A percentile compares a stretch with the other conserved stretches of the same genome.
phyloP scores from a whole-genome alignment of 495 filamentous ascomycete genomes.

The Cenococcum geophilum region DNA sequence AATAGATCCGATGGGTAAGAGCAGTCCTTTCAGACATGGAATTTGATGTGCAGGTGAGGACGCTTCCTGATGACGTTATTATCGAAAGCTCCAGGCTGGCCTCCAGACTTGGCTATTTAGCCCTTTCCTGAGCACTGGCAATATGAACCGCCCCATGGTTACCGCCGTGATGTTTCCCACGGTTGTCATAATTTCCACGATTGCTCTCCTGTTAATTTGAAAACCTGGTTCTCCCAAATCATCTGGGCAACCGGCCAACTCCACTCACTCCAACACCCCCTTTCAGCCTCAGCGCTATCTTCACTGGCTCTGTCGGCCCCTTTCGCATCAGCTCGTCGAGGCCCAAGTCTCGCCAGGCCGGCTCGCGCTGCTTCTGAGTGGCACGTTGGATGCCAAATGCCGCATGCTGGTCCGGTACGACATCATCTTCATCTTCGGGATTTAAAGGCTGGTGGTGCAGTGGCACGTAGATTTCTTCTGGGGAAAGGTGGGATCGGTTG shows the following conservation, averaged over 20 bases:
- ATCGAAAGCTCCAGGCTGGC: too few relatives aligned
- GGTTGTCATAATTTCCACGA: too few relatives aligned
- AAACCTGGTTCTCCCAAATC: neutral
- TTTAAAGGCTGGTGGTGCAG: constrained; percentile 88
- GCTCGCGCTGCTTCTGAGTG: constrained; percentile 58
- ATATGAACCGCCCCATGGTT: too few relatives aligned
- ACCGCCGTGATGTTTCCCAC: too few relatives aligned
- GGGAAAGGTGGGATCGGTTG: constrained; percentile 31
- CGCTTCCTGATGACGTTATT: too few relatives aligned
- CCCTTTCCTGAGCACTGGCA: too few relatives aligned
- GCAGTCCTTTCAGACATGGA: too few relatives aligned
- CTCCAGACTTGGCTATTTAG: too few relatives aligned
- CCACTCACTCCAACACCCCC: constrained; percentile 6
- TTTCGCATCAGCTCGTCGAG: constrained; percentile 62
- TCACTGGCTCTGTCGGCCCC: constrained; percentile 40
- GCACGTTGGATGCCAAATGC: constrained; percentile 92
- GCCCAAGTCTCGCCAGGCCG: constrained; percentile 82
- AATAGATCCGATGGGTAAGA: too few relatives aligned
- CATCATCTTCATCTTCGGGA: constrained; percentile 94
- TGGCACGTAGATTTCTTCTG: constrained; percentile 75
- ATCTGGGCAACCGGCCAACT: constrained; percentile 18
- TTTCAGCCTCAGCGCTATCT: constrained; percentile 1
- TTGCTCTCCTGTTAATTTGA: too few relatives aligned
- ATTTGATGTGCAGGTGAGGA: too few relatives aligned
- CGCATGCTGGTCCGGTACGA: constrained; percentile 94